Conservation (phyloP, 495 filamentous ascomycete genomes). For the Xylaria castorea region DNA sequence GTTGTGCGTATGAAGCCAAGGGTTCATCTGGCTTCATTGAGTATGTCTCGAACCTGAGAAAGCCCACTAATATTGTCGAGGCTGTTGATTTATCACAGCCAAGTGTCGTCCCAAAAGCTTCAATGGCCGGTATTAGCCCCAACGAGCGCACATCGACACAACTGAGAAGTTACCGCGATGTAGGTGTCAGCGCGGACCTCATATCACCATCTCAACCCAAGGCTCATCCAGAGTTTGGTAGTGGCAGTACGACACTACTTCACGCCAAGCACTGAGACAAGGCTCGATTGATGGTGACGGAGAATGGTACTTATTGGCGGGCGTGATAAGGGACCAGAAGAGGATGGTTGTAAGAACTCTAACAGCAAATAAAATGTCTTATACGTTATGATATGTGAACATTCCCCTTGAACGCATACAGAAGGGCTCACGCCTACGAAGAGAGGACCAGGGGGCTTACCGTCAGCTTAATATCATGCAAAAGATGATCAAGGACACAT, state of each 20-base stretch:
- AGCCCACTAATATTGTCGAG: not conserved
- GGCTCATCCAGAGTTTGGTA: not conserved
- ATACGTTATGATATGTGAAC: not conserved
- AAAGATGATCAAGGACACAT: not conserved
- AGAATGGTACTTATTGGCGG: not conserved
- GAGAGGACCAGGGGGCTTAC: not conserved
- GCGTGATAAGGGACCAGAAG: not conserved
- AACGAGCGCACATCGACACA: not conserved
- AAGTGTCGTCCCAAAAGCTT: not conserved
- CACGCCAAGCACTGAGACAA: not conserved
- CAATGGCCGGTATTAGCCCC: not conserved
- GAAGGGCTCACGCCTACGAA: not conserved
- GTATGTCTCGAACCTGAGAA: not conserved
- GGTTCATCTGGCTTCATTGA: not conserved
- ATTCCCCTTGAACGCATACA: not conserved
- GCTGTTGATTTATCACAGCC: not conserved
- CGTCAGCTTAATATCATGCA: conserved; percentile 1
- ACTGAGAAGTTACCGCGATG: not conserved
- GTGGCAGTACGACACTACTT: not conserved
- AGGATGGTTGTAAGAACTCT: not conserved
- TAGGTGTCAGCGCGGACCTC: not conserved
- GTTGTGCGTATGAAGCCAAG: not conserved
- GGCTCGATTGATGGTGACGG: not conserved
- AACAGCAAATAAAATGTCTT: not conserved
- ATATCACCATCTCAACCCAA: not conserved